These are phyloP conservation scores for Plasmodium vivax DNA, from an alignment of 169 alveolate species.

Conservation along the genomic window DNA sequence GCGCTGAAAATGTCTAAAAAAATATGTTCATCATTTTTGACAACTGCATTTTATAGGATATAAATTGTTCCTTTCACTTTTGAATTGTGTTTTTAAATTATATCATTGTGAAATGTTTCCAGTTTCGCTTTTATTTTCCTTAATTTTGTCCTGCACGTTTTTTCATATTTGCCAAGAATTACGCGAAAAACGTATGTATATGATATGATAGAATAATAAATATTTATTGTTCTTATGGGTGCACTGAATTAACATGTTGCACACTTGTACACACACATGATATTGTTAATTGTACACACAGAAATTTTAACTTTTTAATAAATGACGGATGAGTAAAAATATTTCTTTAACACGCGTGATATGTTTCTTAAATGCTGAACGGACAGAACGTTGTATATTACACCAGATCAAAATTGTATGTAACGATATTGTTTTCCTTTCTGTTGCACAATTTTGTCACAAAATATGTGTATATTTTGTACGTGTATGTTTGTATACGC, in stretches of 20 bases:
- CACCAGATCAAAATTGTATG: conserved; percentile 32
- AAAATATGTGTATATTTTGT: neutral
- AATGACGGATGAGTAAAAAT: conserved; percentile 21
- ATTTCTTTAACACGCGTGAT: conserved; percentile 40
- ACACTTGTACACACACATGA: conserved; percentile 64
- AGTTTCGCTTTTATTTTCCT: conserved; percentile 6
- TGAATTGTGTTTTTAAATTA: conserved; percentile 22
- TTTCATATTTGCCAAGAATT: conserved; percentile 9
- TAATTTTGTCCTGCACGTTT: conserved; percentile 11
- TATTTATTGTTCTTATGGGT: conserved; percentile 55
- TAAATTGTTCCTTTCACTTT: neutral
- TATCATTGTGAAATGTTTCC: conserved; percentile 7
- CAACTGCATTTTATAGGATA: conserved; percentile 69
- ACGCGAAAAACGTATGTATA: conserved; percentile 2
- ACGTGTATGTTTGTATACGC: neutral
- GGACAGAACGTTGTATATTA: conserved; percentile 25
- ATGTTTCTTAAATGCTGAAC: conserved; percentile 20
- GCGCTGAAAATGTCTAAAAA: conserved; percentile 38
- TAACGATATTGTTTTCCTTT: conserved; percentile 25
- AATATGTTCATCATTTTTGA: conserved; percentile 23
- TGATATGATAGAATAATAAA: conserved; percentile 6
- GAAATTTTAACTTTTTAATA: conserved; percentile 26
- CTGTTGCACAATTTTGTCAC: conserved; percentile 31
- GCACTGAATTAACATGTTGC: conserved; percentile 71
- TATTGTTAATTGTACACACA: conserved; percentile 43